These are phyloP conservation scores for Xylariaceae sp. DNA, from an alignment of 2,329 filamentous ascomycete species.

Conservation along the genomic window DNA sequence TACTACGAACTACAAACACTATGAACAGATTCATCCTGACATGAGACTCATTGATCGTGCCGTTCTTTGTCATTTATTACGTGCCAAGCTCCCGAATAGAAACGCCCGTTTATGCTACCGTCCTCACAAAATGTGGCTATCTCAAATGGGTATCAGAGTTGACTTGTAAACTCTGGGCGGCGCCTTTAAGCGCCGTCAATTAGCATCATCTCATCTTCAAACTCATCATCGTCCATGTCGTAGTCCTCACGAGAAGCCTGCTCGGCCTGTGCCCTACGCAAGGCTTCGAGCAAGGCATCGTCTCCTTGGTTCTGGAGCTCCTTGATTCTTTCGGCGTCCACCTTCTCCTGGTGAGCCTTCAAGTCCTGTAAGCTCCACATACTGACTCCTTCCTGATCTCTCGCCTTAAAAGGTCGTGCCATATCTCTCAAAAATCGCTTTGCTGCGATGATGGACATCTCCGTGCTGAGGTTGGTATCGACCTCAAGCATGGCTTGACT, in stretches of 20 bases:
- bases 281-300: constrained; percentile 31
- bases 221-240: constrained; percentile 47
- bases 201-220: constrained; percentile 54
- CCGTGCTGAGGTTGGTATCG: constrained; percentile 85
- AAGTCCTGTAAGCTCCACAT: constrained; percentile 84
- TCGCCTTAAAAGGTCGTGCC: constrained; percentile 80
- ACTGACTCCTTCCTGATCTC: constrained; percentile 85
- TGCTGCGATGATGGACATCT: constrained; percentile 86
- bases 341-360: constrained; percentile 69
- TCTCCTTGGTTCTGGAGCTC: constrained; percentile 50
- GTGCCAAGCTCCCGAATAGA: background rate
- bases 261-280: constrained; percentile 26
- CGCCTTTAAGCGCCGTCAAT: constrained; percentile 22
- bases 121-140: background rate
- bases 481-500: constrained; percentile 78
- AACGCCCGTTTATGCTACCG: background rate
- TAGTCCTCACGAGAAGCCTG: constrained; percentile 39
- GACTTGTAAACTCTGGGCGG: background rate
- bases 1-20: background rate
- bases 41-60: background rate
- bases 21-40: background rate
- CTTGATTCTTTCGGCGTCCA: constrained; percentile 62
- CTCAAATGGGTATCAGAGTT: background rate
- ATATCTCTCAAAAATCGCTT: constrained; percentile 87
- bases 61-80: background rate